phyloP scores from a whole-genome alignment of 495 filamentous ascomycete genomes.

The Daldinia caldariorum region DNA sequence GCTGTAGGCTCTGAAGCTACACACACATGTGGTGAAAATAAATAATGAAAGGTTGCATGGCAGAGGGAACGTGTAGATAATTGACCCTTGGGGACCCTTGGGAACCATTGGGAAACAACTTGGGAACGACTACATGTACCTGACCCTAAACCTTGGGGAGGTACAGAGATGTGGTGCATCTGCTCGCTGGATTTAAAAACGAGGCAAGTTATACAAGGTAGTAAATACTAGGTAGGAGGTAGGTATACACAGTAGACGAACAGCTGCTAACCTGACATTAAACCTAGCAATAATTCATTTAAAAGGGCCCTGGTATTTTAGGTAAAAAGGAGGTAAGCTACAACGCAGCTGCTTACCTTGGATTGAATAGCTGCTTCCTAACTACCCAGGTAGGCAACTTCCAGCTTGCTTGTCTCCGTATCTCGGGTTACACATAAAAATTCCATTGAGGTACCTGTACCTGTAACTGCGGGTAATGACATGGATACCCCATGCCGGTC shows the following conservation, averaged over 20 bases:
- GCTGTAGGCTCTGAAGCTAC: neutral
- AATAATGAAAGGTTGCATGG: neutral
- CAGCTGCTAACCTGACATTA: neutral
- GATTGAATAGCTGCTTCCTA: neutral
- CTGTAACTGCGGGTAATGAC: slow-evolving; percentile 36
- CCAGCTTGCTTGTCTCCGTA: neutral
- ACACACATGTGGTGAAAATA: neutral
- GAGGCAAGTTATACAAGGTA: no score
- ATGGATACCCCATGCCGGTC: slow-evolving; percentile 12
- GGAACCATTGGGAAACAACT: no score
- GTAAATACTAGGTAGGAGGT: no score
- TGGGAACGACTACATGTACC: no score
- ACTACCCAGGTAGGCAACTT: neutral
- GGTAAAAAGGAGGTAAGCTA: neutral
- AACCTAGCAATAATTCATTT: no score
- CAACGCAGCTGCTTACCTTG: neutral
- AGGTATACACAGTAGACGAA: no score
- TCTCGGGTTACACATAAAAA: slow-evolving; percentile 23
- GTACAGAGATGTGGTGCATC: no score
- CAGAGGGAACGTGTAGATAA: neutral
- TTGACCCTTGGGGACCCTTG: no score
- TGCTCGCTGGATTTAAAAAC: no score
- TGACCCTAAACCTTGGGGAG: no score
- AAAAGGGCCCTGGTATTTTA: neutral
- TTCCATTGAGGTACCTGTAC: neutral